A percentile compares a stretch with the other conserved stretches of the same genome.
Evolutionary conservation across 179 eudicot genomes (phyloP).

Genomic region (Carnegiea gigantea): DNA sequence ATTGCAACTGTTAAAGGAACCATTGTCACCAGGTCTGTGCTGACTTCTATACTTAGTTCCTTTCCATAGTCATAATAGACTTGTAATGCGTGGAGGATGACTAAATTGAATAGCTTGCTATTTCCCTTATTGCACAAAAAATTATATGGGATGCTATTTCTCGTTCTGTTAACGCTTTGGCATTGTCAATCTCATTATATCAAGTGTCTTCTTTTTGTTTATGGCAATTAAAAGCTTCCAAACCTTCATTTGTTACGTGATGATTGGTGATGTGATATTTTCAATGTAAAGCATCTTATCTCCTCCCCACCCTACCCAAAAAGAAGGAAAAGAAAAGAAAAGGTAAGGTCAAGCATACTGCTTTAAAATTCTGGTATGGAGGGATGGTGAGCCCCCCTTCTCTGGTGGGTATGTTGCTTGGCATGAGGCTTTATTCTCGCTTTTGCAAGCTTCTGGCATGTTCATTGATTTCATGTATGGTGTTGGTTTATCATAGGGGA

Average conservation of each 20-base stretch:
- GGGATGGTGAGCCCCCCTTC: too few species aligned
- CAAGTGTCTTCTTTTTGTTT: background rate
- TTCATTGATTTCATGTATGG: slow-evolving; percentile 9
- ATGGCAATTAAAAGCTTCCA: background rate
- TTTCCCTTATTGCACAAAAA: background rate
- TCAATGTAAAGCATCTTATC: background rate
- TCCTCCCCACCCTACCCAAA: background rate
- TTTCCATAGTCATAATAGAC: background rate
- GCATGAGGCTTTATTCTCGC: background rate
- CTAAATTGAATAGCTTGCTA: background rate
- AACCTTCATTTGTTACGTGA: background rate
- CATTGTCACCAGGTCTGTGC: slow-evolving; percentile 62
- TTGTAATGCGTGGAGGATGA: background rate
- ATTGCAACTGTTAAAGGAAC: slow-evolving; percentile 75
- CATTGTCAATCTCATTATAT: background rate
- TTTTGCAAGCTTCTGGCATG: background rate
- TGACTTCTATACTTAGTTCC: slow-evolving; percentile 12
- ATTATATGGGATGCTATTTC: background rate
- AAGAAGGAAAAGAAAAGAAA: background rate
- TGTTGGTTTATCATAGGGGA: slow-evolving; percentile 49
- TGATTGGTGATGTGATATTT: background rate
- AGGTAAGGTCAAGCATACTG: background rate
- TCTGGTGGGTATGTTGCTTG: background rate
- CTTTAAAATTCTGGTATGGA: background rate
- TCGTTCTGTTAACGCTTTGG: background rate